Conservation (phyloP, 1,284 basidiomycete species). For the Tausonia pullulans region DNA sequence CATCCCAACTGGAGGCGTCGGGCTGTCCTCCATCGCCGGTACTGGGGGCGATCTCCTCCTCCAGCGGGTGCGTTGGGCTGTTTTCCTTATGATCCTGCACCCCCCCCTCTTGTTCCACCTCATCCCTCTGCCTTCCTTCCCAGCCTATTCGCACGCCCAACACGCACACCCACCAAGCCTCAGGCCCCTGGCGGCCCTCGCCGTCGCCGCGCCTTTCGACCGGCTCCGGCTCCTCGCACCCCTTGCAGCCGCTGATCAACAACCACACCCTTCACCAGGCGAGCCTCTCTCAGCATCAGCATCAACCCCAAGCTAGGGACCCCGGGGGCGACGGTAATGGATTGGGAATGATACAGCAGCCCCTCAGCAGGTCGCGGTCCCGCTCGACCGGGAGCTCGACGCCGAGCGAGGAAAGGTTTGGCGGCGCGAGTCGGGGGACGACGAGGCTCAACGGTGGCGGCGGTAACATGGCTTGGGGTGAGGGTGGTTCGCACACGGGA, state of each 20-base stretch:
- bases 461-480: neutral
- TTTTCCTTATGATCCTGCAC: too few relatives aligned
- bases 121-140: neutral
- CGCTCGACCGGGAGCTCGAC: too few relatives aligned
- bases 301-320: neutral
- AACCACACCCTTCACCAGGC: neutral
- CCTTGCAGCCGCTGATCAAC: too few relatives aligned
- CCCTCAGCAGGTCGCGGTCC: too few relatives aligned
- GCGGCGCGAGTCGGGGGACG: too few relatives aligned
- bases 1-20: neutral
- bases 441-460: neutral
- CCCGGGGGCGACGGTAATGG: neutral
- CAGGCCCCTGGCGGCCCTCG: neutral
- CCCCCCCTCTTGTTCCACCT: neutral
- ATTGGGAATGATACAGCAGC: neutral
- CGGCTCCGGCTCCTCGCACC: neutral
- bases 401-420: too few relatives aligned
- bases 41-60: neutral
- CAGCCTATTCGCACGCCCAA: constrained; percentile 3
- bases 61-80: neutral
- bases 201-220: neutral
- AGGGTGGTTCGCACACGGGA: neutral
- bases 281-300: neutral
- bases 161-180: neutral
- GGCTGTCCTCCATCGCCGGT: neutral